These are phyloP conservation scores for Vaccinium darrowii DNA, from an alignment of 148 eudicot genomes.

Conservation along the genomic window DNA sequence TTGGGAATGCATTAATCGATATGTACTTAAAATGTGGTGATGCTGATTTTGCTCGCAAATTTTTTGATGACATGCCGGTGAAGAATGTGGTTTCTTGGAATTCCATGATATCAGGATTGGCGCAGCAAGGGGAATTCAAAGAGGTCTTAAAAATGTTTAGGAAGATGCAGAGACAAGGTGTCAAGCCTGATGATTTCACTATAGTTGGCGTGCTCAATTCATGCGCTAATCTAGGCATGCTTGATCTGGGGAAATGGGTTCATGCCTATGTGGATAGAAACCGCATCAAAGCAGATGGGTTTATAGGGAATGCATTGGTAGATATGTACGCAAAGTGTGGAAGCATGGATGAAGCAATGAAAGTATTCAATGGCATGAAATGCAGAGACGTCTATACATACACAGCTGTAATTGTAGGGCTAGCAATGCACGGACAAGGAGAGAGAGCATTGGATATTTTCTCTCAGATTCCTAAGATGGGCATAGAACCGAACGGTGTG, in stretches of 20 bases:
- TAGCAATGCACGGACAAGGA: slow-evolving; percentile 35
- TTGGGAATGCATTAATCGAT: slow-evolving; percentile 27
- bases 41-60: slow-evolving; percentile 15
- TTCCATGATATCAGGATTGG: slow-evolving; percentile 28
- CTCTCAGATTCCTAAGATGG: slow-evolving; percentile 25
- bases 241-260: slow-evolving; percentile 30
- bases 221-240: slow-evolving; percentile 30
- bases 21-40: slow-evolving; percentile 40
- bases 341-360: slow-evolving; percentile 22
- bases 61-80: slow-evolving; percentile 19
- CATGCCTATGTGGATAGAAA: slow-evolving; percentile 28
- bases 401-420: slow-evolving; percentile 26
- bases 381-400: slow-evolving; percentile 27
- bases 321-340: slow-evolving; percentile 41
- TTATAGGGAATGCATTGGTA: slow-evolving; percentile 32
- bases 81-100: slow-evolving; percentile 39
- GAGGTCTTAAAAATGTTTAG: slow-evolving; percentile 27
- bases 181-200: slow-evolving; percentile 18
- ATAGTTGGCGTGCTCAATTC: slow-evolving; percentile 28
- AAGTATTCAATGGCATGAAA: slow-evolving; percentile 24
- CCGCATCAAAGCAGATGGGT: slow-evolving; percentile 22
- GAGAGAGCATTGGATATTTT: slow-evolving; percentile 26
- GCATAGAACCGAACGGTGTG: slow-evolving; percentile 23
- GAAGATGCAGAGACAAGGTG: slow-evolving; percentile 25
- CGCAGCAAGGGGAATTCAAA: slow-evolving; percentile 29